Percentiles rank a stretch among this genome's conserved stretches.
These are phyloP conservation scores for Mentha longifolia DNA, from an alignment of 257 asterid genomes.

Conservation along the genomic window DNA sequence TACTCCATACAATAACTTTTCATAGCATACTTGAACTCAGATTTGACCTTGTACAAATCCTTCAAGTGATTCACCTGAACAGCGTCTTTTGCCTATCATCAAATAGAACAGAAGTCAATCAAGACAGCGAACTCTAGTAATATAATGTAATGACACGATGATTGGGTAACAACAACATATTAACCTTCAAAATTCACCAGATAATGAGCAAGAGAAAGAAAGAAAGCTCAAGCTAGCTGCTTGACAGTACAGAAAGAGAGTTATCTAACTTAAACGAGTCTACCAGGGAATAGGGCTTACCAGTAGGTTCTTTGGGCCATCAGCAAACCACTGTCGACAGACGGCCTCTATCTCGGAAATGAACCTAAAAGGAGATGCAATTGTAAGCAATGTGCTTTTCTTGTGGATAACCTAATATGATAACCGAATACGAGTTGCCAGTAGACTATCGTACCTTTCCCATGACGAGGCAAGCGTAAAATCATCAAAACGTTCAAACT, in stretches of 20 bases:
- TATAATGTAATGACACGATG: slow-evolving; percentile 7
- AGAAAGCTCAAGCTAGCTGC: slow-evolving; percentile 15
- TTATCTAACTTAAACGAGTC: slow-evolving; percentile 11
- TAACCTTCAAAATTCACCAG: slow-evolving; percentile 9
- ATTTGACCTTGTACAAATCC: slow-evolving; percentile 72
- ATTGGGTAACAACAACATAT: slow-evolving; percentile 14
- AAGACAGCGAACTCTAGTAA: slow-evolving; percentile 10
- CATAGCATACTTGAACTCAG: slow-evolving; percentile 74
- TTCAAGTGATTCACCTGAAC: slow-evolving; percentile 51
- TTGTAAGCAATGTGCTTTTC: slow-evolving; percentile 5
- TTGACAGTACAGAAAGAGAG: slow-evolving; percentile 16
- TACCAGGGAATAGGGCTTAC: slow-evolving; percentile 43
- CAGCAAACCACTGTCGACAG: slow-evolving; percentile 86
- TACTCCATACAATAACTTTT: slow-evolving; percentile 86
- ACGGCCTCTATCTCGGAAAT: slow-evolving; percentile 92
- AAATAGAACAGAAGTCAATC: slow-evolving; percentile 28
- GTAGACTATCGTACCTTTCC: slow-evolving; percentile 66
- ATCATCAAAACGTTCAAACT: slow-evolving; percentile 89
- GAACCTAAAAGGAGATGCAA: slow-evolving; percentile 52
- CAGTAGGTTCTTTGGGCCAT: slow-evolving; percentile 78
- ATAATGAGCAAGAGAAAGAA: not conserved
- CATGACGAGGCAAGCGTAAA: slow-evolving; percentile 90
- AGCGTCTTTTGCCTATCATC: slow-evolving; percentile 71
- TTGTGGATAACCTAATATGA: not conserved
- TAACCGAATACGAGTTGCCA: not conserved